These are phyloP conservation scores for Helenozyma rhizophorensis DNA, from an alignment of 805 yeast species.

Conservation along the genomic window DNA sequence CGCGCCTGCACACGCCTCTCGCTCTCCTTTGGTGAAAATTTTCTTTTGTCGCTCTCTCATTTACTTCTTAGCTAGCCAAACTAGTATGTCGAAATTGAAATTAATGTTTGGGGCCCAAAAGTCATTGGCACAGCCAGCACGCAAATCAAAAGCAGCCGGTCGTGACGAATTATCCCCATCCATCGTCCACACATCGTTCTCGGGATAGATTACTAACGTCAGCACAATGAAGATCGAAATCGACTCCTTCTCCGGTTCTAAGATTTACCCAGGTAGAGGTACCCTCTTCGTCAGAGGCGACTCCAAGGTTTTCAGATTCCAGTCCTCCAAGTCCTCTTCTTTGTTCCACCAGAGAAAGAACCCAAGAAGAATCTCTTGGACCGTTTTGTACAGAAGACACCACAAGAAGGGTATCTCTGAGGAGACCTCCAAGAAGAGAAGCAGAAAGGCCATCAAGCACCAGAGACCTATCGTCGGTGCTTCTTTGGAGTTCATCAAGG, in stretches of 20 bases:
- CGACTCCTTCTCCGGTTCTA: slow-evolving; percentile 98
- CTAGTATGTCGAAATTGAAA: slow-evolving; percentile 12
- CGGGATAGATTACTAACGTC: slow-evolving; percentile 42
- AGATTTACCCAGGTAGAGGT: slow-evolving; percentile 99
- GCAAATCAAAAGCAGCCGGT: too few relatives aligned
- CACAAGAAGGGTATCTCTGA: slow-evolving; percentile 99
- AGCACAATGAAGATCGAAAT: slow-evolving; percentile 95
- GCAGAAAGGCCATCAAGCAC: slow-evolving; percentile 96
- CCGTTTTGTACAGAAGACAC: slow-evolving; percentile 98
- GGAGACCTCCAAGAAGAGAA: slow-evolving; percentile 95
- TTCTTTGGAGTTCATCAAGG: slow-evolving; percentile 95
- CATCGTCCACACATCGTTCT: too few relatives aligned
- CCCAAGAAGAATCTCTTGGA: slow-evolving; percentile 99
- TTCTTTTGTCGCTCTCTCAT: slow-evolving; percentile 12
- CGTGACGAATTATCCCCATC: too few relatives aligned
- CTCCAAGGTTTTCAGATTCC: slow-evolving; percentile 99
- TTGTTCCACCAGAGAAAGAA: slow-evolving; percentile 99
- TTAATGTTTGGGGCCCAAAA: too few relatives aligned
- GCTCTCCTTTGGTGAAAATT: slow-evolving; percentile 16
- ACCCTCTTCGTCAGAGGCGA: slow-evolving; percentile 98
- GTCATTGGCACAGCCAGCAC: too few relatives aligned
- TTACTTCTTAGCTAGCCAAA: slow-evolving; percentile 15
- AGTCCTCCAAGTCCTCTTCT: slow-evolving; percentile 94
- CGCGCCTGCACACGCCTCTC: slow-evolving; percentile 13
- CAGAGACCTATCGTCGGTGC: slow-evolving; percentile 99